Base-by-base conservation (phyloP, 768 basidiomycete species). In the Lactarius quietus region DNA sequence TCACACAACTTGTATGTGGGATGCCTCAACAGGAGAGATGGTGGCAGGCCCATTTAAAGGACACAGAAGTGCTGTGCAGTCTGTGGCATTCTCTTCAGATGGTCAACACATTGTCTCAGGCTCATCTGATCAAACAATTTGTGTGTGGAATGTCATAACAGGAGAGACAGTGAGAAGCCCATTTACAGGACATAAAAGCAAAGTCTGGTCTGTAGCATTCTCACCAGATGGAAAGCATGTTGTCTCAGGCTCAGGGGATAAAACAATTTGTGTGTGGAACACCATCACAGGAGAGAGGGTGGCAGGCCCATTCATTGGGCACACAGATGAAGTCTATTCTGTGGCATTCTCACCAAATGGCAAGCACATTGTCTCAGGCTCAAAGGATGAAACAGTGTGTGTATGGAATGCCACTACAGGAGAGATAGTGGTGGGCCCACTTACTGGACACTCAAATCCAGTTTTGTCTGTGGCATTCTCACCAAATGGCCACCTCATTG, bases 141-240 rank as follows among this genome's bases (percentile, higher is more conserved):
- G n/a, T 2, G n/a, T 43, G n/a, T 43, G 43, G 43, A n/a, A 43
- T 3, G n/a, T 20, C 8, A 43, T 31, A 3, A 57, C 26, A 9
- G 61, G 57, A n/a, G 56, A 63, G 28, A 9, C 18, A 2, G 28
- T 1, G 6, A 43, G 31, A n/a, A 18, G 29, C 20, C 59, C 59
- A 14, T 51, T 59, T 18, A 31, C 18, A 36, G 43, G 43, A 63
- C 55, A 57, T 26, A 5, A n/a, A n/a, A n/a, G 48, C 6, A 2
- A 12, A 26, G 62, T 63, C 23, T 2, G 17, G 23, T 51, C 62
- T 23, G 38, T 63, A 5, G 62, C 53, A 43, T 43, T 43, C 43
- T 43, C 43, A 5, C 43, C 43, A n/a, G 43, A 43, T 43, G 8
- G 9, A 70, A 35, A 68, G 73, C 69, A 75, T 69, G 53, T 72